Evolutionary conservation across 192 early-diverging fungal genomes (phyloP), one percentile per base, ranked within the genome.

Genomic region (Coemansia sp.): DNA sequence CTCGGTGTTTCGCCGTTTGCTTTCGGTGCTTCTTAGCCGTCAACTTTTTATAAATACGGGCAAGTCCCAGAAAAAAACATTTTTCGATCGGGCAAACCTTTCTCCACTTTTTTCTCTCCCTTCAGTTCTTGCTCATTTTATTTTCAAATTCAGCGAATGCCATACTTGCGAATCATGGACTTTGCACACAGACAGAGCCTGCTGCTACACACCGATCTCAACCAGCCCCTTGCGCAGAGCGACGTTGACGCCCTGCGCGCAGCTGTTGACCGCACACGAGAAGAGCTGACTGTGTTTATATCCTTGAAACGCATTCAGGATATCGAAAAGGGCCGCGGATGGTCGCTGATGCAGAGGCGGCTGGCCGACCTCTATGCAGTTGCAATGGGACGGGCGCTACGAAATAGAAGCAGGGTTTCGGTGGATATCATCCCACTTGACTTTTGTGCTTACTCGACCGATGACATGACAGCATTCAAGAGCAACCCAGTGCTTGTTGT

Each of bases 301-400:
- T 11, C 68, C 9, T 50, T 78, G 5, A 25, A 34, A 25, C 42
- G 58, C 14, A 44, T 55, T 4, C 10, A 14, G 15, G 11, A 30
- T n/a, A 34, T 58, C 0, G 57, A 19, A 17, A 44, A 23, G 4
- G 48, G 17, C 37, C 33, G 11, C 19, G 74, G 74, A 5, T 78
- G 74, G 74, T 53, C 61, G 50, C 63, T 61, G 42, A 71, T 78
- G 74, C 74, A 78, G 59, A 68, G 62, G 15, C 74, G 68, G 10
- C 44, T 78, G 9, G 64, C 74, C 17, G 74, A 78, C 48, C 60
- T 78, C 19, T 78, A 78, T 34, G 62, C 60, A 4, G 34, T 64
- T 14, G 33, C 68, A 21, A 59, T 57, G 42, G 61, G 57, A 21
- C 61, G 37, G 53, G 58, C 64, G 7, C 54, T 71, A 18, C 57